These are phyloP conservation scores for Ogataea sp. DNA, from an alignment of 805 yeast genomes.

Conservation along the genomic window DNA sequence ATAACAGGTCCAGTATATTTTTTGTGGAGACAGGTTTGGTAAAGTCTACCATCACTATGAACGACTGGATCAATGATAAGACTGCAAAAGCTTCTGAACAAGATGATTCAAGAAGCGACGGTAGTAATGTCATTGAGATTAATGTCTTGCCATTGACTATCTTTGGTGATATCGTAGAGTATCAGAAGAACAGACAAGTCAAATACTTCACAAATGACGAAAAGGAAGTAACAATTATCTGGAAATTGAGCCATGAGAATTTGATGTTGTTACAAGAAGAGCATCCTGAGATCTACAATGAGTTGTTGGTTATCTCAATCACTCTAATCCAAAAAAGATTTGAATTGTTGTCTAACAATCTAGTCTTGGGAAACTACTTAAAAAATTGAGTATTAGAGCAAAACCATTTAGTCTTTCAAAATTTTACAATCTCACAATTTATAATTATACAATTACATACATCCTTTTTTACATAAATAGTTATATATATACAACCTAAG, in stretches of 20 bases:
- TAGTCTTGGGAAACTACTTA: background rate
- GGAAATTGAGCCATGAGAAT: constrained; percentile 50
- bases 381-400: too few relatives aligned
- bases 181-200: constrained; percentile 17
- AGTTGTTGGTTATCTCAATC: constrained; percentile 53
- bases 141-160: constrained; percentile 64
- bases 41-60: constrained; percentile 37
- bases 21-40: constrained; percentile 44
- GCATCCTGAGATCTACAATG: constrained; percentile 51
- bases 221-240: constrained; percentile 50
- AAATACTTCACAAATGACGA: constrained; percentile 37
- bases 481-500: too few relatives aligned
- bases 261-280: constrained; percentile 38
- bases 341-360: constrained; percentile 65
- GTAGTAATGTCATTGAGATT: constrained; percentile 13
- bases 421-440: too few relatives aligned
- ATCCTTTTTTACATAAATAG: too few relatives aligned
- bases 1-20: constrained; percentile 44
- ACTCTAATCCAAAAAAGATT: constrained; percentile 63
- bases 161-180: constrained; percentile 48
- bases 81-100: background rate
- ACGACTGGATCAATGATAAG: constrained; percentile 22
- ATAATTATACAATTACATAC: too few relatives aligned
- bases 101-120: constrained; percentile 22
- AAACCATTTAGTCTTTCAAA: too few relatives aligned